Evolutionary conservation across 1,284 basidiomycete genomes (phyloP).

Genomic region (Apiotrichum sp.): DNA sequence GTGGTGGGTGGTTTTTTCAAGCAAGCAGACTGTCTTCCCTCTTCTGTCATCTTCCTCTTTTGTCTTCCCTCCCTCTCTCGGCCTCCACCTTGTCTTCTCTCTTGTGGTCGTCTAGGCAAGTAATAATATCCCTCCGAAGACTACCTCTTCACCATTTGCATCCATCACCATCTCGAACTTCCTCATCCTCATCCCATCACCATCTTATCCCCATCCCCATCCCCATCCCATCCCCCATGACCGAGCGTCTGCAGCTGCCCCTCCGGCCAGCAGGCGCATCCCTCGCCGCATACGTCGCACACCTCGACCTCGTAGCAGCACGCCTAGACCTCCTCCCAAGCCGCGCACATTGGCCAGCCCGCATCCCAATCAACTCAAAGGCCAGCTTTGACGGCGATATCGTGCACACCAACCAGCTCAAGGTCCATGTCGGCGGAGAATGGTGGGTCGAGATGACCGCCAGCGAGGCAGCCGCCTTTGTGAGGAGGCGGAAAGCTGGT

Average conservation of each 20-base stretch:
- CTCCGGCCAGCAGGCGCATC: conserved; percentile 23
- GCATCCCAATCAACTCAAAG: conserved; percentile 33
- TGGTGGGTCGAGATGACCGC: conserved; percentile 42
- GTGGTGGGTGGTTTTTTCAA: no score
- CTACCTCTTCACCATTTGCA: no score
- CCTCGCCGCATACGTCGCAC: conserved; percentile 25
- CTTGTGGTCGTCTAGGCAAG: no score
- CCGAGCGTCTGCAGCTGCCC: conserved; percentile 19
- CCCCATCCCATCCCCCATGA: background rate
- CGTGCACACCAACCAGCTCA: conserved; percentile 32
- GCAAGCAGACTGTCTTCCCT: no score
- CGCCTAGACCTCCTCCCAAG: conserved; percentile 19
- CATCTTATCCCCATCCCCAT: no score
- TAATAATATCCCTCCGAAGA: no score
- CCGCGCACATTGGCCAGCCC: conserved; percentile 23
- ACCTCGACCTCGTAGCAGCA: conserved; percentile 29
- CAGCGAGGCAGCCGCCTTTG: conserved; percentile 30
- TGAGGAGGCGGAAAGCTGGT: conserved; percentile 29
- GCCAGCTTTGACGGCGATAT: conserved; percentile 32
- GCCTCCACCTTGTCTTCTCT: no score
- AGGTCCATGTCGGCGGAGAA: conserved; percentile 28
- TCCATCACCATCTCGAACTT: no score
- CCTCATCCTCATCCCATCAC: no score
- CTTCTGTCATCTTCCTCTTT: no score
- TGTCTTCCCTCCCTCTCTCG: no score